phyloP scores from a whole-genome alignment of 495 filamentous ascomycete genomes.

The Aspergillus conjunctus region DNA sequence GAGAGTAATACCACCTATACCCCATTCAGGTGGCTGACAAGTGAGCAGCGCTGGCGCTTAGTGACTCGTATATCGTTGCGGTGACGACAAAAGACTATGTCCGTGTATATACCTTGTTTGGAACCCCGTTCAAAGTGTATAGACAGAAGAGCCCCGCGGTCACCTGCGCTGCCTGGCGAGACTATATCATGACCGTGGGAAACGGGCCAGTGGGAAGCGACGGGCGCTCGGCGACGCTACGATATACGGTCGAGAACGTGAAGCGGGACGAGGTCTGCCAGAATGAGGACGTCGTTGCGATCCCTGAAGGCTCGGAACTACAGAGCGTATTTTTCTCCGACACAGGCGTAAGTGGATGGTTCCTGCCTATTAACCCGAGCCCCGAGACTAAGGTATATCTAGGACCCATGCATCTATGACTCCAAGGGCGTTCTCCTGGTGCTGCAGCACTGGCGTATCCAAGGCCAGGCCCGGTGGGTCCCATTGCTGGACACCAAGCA shows the following conservation, averaged over 20 bases:
- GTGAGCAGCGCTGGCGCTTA: conserved; percentile 75
- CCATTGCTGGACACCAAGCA: conserved; percentile 87
- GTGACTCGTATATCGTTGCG: conserved; percentile 86
- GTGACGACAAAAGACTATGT: conserved; percentile 85
- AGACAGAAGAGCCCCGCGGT: conserved; percentile 91
- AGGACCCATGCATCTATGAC: conserved; percentile 93
- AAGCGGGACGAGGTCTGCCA: conserved; percentile 92
- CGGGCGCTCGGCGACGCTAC: conserved; percentile 66
- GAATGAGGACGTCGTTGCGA: conserved; percentile 85
- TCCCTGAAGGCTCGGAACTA: conserved; percentile 69
- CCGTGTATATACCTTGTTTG: conserved; percentile 89
- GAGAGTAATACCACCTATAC: neutral
- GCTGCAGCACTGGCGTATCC: conserved; percentile 85
- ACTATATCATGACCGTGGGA: conserved; percentile 91
- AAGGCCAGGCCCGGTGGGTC: conserved; percentile 85
- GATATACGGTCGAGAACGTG: conserved; percentile 90
- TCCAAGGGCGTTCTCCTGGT: conserved; percentile 82
- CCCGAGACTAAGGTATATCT: neutral
- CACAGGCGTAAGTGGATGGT: conserved; percentile 60
- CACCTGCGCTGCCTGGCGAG: conserved; percentile 86
- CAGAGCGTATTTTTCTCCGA: conserved; percentile 91
- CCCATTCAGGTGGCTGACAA: conserved; percentile 6
- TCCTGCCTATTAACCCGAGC: neutral
- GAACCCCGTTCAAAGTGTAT: conserved; percentile 84
- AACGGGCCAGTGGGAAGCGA: conserved; percentile 83